These are phyloP conservation scores for Xylaria venustula DNA, from an alignment of 495 filamentous ascomycete genomes.

Conservation along the genomic window DNA sequence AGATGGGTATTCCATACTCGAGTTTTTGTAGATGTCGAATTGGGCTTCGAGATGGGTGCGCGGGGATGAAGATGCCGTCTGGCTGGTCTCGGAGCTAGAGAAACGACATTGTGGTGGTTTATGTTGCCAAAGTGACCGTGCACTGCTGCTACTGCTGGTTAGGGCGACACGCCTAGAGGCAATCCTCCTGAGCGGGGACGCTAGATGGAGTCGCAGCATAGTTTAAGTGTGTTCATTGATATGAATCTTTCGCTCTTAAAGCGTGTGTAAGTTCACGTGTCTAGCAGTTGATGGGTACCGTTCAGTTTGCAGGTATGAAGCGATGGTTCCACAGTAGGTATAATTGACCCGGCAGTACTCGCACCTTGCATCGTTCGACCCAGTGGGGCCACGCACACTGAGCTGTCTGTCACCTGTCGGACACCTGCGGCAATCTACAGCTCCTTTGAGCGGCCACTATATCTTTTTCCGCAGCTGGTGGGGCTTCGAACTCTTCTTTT, in stretches of 20 bases:
- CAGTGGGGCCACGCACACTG: neutral
- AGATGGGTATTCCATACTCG: neutral
- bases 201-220: too few relatives aligned
- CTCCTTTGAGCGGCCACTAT: neutral
- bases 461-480: constrained; percentile 18
- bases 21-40: constrained; percentile 2
- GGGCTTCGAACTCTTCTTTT: constrained; percentile 32
- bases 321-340: too few relatives aligned
- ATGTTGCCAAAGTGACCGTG: neutral
- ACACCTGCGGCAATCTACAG: neutral
- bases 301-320: too few relatives aligned
- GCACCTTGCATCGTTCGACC: neutral
- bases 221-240: neutral
- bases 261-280: too few relatives aligned
- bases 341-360: too few relatives aligned
- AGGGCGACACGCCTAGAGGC: neutral
- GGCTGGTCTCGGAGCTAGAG: neutral
- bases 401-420: neutral
- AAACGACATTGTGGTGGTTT: neutral
- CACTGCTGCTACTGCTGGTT: neutral
- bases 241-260: too few relatives aligned
- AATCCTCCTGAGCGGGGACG: neutral
- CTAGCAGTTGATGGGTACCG: too few relatives aligned
- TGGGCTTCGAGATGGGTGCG: neutral
- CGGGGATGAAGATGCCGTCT: neutral